Evolutionary conservation across 768 basidiomycete species (phyloP).

Genomic region (Trametes cubensis): DNA sequence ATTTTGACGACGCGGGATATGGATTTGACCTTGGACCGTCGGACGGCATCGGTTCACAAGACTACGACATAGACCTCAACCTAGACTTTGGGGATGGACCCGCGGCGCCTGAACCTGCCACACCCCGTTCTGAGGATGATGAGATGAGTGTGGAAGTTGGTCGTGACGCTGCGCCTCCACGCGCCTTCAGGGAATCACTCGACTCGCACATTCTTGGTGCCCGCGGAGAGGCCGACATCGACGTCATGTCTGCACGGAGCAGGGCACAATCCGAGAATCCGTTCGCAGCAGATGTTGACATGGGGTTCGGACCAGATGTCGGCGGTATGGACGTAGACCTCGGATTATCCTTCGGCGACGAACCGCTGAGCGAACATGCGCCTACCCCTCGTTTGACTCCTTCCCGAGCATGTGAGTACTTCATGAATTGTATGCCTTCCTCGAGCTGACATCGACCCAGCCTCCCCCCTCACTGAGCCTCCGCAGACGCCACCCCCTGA

Average conservation of each 20-base stretch:
- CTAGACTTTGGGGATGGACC: constrained; percentile 74
- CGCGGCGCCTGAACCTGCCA: constrained; percentile 31
- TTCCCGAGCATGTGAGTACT: constrained; percentile 68
- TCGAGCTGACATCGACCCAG: constrained; percentile 39
- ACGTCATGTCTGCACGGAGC: constrained; percentile 64
- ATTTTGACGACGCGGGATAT: constrained; percentile 56
- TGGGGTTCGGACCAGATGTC: constrained; percentile 55
- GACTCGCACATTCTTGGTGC: constrained; percentile 61
- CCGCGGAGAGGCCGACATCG: constrained; percentile 55
- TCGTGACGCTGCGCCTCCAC: constrained; percentile 62
- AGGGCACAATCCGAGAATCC: constrained; percentile 69
- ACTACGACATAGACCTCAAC: constrained; percentile 77
- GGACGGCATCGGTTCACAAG: constrained; percentile 86
- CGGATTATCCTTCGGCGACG: constrained; percentile 70
- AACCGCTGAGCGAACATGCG: constrained; percentile 41
- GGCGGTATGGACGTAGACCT: constrained; percentile 64
- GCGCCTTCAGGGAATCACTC: constrained; percentile 55
- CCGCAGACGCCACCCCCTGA: constrained; percentile 80
- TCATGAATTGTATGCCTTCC: not conserved
- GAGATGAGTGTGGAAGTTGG: constrained; percentile 73
- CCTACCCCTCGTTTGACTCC: constrained; percentile 50
- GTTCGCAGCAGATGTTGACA: constrained; percentile 56
- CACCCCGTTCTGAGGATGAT: constrained; percentile 45
- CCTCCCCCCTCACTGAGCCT: constrained; percentile 74
- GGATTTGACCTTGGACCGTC: constrained; percentile 80